Evolutionary conservation across 768 basidiomycete species (phyloP).

Genomic region (Pisolithus microcarpus): DNA sequence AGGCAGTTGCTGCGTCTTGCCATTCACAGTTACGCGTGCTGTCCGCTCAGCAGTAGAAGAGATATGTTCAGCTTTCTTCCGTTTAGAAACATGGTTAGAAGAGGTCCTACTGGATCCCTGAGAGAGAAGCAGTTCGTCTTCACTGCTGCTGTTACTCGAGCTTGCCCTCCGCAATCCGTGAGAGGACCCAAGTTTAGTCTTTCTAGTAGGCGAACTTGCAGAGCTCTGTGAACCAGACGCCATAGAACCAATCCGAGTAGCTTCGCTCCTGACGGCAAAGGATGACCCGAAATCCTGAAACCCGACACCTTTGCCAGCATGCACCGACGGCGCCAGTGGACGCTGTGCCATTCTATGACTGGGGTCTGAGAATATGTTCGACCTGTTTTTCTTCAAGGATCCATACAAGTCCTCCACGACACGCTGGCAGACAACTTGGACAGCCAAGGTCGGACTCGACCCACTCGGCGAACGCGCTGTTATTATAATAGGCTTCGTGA

Average conservation of each 20-base stretch:
- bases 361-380: conserved; percentile 9
- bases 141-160: conserved; percentile 12
- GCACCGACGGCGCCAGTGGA: conserved; percentile 11
- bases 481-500: neutral
- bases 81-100: conserved; percentile 9
- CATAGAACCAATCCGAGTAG: neutral
- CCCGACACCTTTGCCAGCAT: conserved; percentile 19
- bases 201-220: conserved; percentile 6
- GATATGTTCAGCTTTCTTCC: neutral
- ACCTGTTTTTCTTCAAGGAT: neutral
- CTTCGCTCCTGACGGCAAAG: conserved; percentile 1
- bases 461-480: neutral
- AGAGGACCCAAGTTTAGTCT: conserved; percentile 1
- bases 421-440: no score
- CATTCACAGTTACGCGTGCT: conserved; percentile 8
- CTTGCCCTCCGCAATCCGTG: neutral
- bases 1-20: conserved; percentile 3
- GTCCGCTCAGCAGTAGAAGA: conserved; percentile 3
- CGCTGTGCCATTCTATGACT: conserved; percentile 19
- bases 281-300: conserved; percentile 22
- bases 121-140: conserved; percentile 24
- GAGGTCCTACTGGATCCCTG: conserved; percentile 12
- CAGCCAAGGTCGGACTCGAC: neutral
- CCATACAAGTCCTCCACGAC: conserved; percentile 19
- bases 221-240: neutral